Conservation (phyloP, 441 rosid species). For the Adansonia grandidieri region DNA sequence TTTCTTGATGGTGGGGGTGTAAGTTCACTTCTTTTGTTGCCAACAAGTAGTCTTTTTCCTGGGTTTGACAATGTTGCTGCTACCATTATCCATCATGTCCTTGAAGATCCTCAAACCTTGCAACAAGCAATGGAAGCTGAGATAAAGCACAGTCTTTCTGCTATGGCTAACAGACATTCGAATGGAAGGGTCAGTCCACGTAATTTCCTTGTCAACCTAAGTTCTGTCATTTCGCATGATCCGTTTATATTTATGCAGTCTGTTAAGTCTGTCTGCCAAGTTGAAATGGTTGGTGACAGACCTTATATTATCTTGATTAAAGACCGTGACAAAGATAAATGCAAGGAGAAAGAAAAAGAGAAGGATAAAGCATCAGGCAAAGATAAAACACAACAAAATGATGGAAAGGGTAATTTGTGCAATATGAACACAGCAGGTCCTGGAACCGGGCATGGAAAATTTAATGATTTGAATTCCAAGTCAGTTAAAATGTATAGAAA, state of each 20-base stretch:
- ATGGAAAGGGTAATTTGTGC: slow-evolving; percentile 66
- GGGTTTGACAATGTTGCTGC: slow-evolving; percentile 95
- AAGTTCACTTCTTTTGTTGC: slow-evolving; percentile 76
- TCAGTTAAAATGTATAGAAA: slow-evolving; percentile 73
- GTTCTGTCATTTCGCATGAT: slow-evolving; percentile 85
- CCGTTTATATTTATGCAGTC: slow-evolving; percentile 85
- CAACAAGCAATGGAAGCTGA: slow-evolving; percentile 99
- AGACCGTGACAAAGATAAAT: slow-evolving; percentile 87
- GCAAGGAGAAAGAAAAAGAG: slow-evolving; percentile 77
- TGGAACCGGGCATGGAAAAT: slow-evolving; percentile 54
- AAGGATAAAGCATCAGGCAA: slow-evolving; percentile 71
- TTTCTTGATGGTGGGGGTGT: slow-evolving; percentile 92
- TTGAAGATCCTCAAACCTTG: slow-evolving; percentile 97
- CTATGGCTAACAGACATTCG: slow-evolving; percentile 85
- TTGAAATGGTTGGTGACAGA: slow-evolving; percentile 97
- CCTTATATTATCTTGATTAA: slow-evolving; percentile 85
- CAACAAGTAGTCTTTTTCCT: slow-evolving; percentile 86
- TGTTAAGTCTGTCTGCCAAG: slow-evolving; percentile 83
- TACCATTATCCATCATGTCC: slow-evolving; percentile 86
- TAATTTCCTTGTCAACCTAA: slow-evolving; percentile 72
- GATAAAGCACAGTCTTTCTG: slow-evolving; percentile 81
- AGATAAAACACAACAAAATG: slow-evolving; percentile 60
- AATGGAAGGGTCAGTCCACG: slow-evolving; percentile 89
- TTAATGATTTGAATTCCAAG: slow-evolving; percentile 65
- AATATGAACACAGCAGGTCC: slow-evolving; percentile 38